Percentiles rank a stretch among this genome's conserved stretches.
phyloP scores from a whole-genome alignment of 2,329 filamentous ascomycete species.

The Shiraia sp. region DNA sequence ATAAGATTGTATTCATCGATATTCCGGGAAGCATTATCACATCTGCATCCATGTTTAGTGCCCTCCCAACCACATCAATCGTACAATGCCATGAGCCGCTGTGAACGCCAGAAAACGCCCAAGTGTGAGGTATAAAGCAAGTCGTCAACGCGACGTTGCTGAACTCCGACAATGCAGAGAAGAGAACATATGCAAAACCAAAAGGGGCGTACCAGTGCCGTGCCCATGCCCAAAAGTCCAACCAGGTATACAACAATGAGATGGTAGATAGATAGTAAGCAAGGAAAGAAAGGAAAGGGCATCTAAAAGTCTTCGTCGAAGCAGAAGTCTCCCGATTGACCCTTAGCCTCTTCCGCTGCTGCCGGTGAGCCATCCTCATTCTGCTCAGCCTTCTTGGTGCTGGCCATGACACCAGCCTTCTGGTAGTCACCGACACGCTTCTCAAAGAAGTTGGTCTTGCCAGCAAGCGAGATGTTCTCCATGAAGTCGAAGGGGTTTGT shows the following conservation, averaged over 20 bases:
- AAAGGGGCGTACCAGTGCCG: slow-evolving; percentile 21
- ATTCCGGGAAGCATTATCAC: neutral
- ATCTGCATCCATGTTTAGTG: slow-evolving; percentile 1
- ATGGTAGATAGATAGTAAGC: slow-evolving; percentile 19
- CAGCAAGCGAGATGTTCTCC: slow-evolving; percentile 98
- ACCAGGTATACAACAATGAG: slow-evolving; percentile 30
- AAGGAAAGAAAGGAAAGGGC: slow-evolving; percentile 15
- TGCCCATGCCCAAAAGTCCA: slow-evolving; percentile 25
- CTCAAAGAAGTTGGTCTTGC: slow-evolving; percentile 99
- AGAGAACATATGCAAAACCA: slow-evolving; percentile 29
- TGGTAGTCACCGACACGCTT: slow-evolving; percentile 99
- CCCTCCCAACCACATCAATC: slow-evolving; percentile 11
- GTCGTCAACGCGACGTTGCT: slow-evolving; percentile 13
- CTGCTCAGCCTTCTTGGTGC: slow-evolving; percentile 72
- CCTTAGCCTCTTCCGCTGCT: slow-evolving; percentile 51
- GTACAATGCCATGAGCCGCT: slow-evolving; percentile 4
- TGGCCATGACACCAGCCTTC: slow-evolving; percentile 98
- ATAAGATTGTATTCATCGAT: slow-evolving; percentile 5
- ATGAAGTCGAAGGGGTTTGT: slow-evolving; percentile 99
- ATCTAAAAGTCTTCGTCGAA: slow-evolving; percentile 97
- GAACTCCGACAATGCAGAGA: slow-evolving; percentile 39
- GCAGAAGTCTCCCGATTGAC: slow-evolving; percentile 72
- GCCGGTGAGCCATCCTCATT: slow-evolving; percentile 48
- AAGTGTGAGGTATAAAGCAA: slow-evolving; percentile 29
- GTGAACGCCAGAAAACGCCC: slow-evolving; percentile 2